These are phyloP conservation scores for Cercophora newfieldiana DNA, from an alignment of 495 filamentous ascomycete genomes.

Conservation along the genomic window DNA sequence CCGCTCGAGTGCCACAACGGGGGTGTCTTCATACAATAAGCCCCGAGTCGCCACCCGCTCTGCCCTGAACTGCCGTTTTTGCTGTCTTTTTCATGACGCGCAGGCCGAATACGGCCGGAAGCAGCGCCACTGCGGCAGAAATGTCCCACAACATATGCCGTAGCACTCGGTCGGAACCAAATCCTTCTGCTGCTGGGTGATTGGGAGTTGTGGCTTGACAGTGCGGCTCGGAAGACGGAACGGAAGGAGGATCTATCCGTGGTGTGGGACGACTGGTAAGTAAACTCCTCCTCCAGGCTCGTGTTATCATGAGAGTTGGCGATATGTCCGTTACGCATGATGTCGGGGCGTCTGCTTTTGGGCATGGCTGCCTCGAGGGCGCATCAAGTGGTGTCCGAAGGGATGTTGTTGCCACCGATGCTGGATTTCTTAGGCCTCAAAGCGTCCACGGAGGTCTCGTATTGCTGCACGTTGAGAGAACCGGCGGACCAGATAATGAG, in stretches of 20 bases:
- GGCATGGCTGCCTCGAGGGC: not conserved
- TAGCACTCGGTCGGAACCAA: slow-evolving; percentile 18
- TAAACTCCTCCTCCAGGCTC: not conserved
- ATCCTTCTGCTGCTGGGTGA: not conserved
- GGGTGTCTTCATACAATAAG: not conserved
- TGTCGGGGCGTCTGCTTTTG: not conserved
- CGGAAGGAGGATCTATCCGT: slow-evolving; percentile 9
- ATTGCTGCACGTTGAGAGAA: slow-evolving; percentile 60
- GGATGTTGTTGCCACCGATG: not conserved
- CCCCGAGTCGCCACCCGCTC: not conserved
- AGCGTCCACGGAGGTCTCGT: slow-evolving; percentile 51
- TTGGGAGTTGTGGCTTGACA: slow-evolving; percentile 8
- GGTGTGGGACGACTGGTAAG: slow-evolving; percentile 2
- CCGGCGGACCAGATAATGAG: slow-evolving; percentile 67
- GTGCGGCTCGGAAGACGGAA: slow-evolving; percentile 9
- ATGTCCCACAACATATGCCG: slow-evolving; percentile 27
- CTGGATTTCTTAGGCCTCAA: slow-evolving; percentile 11
- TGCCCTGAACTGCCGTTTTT: not conserved
- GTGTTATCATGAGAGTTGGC: not conserved
- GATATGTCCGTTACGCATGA: not conserved
- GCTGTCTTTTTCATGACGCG: slow-evolving; percentile 10
- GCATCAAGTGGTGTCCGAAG: not conserved
- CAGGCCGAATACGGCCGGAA: slow-evolving; percentile 9
- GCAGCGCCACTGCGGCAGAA: not conserved
- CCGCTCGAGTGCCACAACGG: slow-evolving; percentile 7